phyloP scores from a whole-genome alignment of 139 green algal species.

The Coelastrella sp. region DNA sequence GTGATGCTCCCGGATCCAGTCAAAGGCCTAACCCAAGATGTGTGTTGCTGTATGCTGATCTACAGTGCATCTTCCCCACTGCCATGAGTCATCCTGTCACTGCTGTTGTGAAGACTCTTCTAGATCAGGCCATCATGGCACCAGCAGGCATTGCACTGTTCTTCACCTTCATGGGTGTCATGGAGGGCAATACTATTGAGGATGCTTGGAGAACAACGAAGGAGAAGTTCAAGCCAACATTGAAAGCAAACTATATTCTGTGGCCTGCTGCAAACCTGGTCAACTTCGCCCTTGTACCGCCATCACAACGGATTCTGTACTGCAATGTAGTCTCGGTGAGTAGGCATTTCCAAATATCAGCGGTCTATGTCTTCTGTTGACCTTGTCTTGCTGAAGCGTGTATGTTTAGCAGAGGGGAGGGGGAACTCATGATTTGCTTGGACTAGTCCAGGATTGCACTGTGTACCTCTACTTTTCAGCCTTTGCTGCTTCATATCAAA shows the following conservation, averaged over 20 bases:
- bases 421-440: too few relatives aligned
- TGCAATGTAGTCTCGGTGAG: conserved; percentile 56
- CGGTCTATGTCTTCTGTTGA: not conserved
- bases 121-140: conserved; percentile 64
- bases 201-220: not conserved
- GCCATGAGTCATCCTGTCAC: conserved; percentile 44
- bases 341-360: too few relatives aligned
- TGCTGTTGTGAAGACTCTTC: conserved; percentile 54
- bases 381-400: not conserved
- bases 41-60: too few relatives aligned
- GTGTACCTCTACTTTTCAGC: too few relatives aligned
- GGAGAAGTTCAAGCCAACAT: conserved; percentile 51
- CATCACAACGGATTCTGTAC: conserved; percentile 67
- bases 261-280: conserved; percentile 68
- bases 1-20: too few relatives aligned
- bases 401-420: not conserved
- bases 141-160: conserved; percentile 58
- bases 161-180: conserved; percentile 53
- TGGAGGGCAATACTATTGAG: conserved; percentile 47
- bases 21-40: not conserved
- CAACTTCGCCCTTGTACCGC: conserved; percentile 70
- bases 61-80: conserved; percentile 44
- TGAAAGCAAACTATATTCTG: conserved; percentile 64
- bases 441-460: too few relatives aligned
- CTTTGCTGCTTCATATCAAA: too few relatives aligned